Evolutionary conservation across 208 protist species (phyloP).

Genomic region (Leptomonas pyrrhocoris): DNA sequence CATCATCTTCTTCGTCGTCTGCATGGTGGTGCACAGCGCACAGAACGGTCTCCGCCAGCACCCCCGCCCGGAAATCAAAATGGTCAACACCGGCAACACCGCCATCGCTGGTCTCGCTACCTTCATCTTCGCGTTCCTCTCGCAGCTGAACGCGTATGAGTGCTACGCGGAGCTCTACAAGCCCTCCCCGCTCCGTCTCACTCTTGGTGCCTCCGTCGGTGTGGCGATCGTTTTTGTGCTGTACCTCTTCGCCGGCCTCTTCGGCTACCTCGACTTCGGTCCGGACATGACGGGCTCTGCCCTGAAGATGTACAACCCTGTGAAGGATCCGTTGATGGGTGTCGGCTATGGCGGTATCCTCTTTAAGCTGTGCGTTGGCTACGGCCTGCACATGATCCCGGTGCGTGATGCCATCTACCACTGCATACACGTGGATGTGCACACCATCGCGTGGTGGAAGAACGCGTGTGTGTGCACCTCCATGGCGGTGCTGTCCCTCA

Average conservation of each 20-base stretch:
- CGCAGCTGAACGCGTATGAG: constrained; percentile 76
- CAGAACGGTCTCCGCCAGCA: constrained; percentile 42
- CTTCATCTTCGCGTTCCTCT: constrained; percentile 76
- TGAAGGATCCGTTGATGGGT: constrained; percentile 51
- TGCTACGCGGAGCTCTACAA: constrained; percentile 69
- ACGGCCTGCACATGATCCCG: constrained; percentile 65
- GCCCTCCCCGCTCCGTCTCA: constrained; percentile 56
- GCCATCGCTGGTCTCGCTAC: constrained; percentile 62
- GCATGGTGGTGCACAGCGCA: constrained; percentile 58
- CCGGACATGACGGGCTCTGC: constrained; percentile 40
- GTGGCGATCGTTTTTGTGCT: constrained; percentile 56
- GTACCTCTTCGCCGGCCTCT: constrained; percentile 80
- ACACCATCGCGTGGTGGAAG: constrained; percentile 52
- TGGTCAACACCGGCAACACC: constrained; percentile 53
- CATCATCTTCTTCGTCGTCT: constrained; percentile 79
- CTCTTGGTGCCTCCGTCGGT: constrained; percentile 37
- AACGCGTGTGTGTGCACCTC: constrained; percentile 44
- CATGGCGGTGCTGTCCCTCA: constrained; percentile 41
- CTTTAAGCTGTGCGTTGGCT: constrained; percentile 78
- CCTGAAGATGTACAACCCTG: constrained; percentile 67
- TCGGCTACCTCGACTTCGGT: constrained; percentile 86
- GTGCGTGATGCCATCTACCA: constrained; percentile 72
- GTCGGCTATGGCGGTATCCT: constrained; percentile 63
- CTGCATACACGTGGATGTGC: constrained; percentile 40
- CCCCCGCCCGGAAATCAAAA: constrained; percentile 41